Evolutionary conservation across 306 rosid genomes (phyloP).

Genomic region (Corylus heterophylla): DNA sequence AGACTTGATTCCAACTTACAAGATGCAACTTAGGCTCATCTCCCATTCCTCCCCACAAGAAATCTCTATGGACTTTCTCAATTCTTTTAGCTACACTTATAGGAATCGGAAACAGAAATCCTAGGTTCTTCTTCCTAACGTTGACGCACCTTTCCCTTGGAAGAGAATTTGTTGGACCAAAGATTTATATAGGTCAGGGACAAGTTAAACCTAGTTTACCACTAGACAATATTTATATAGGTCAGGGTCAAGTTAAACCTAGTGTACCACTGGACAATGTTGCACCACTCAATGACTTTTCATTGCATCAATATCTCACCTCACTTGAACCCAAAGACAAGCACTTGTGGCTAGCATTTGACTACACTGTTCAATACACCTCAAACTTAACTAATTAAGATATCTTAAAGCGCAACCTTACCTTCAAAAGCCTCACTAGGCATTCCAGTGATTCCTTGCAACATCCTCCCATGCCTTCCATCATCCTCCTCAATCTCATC

Average conservation of each 20-base stretch:
- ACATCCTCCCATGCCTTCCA: constrained; percentile 64
- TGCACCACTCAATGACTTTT: neutral
- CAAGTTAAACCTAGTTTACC: neutral
- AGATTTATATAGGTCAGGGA: too few species aligned
- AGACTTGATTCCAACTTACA: too few species aligned
- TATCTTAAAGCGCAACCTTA: constrained; percentile 19
- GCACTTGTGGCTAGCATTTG: neutral
- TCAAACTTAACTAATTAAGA: constrained; percentile 1
- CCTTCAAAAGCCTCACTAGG: constrained; percentile 68
- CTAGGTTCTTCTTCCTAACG: too few species aligned
- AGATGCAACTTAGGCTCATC: too few species aligned
- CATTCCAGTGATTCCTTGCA: constrained; percentile 60
- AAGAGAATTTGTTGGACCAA: too few species aligned
- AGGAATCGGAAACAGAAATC: too few species aligned
- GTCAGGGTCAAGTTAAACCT: too few species aligned
- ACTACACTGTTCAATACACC: neutral
- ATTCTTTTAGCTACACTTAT: too few species aligned
- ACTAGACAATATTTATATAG: neutral
- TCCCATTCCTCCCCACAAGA: too few species aligned
- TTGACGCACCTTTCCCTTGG: too few species aligned
- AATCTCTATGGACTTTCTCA: too few species aligned
- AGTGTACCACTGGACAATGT: neutral
- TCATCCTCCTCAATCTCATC: constrained; percentile 50
- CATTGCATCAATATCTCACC: neutral
- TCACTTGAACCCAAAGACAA: neutral